These are phyloP conservation scores for Tylopilus plumbeoviolaceoides DNA, from an alignment of 768 basidiomycete species.

Conservation along the genomic window DNA sequence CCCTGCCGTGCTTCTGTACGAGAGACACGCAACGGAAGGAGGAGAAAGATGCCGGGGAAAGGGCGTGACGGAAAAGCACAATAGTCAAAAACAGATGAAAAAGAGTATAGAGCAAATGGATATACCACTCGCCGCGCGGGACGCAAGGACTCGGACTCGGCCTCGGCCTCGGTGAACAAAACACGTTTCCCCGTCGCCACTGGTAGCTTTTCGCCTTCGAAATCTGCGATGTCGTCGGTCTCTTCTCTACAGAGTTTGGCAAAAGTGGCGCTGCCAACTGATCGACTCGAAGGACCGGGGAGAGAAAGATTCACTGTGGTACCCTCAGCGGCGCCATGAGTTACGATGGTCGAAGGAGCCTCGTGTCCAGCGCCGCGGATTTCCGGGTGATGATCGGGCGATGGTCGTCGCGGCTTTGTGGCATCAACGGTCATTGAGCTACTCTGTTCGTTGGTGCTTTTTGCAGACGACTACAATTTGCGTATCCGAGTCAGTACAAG, in stretches of 20 bases:
- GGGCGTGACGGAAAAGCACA: neutral
- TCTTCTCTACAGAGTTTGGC: too few relatives aligned
- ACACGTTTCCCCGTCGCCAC: conserved; percentile 24
- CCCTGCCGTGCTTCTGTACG: conserved; percentile 25
- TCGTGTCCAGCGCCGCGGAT: conserved; percentile 17
- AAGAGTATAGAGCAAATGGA: neutral
- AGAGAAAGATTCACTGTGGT: too few relatives aligned
- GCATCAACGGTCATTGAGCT: conserved; percentile 10
- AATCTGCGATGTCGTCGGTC: too few relatives aligned
- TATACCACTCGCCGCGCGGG: conserved; percentile 28
- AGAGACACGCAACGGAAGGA: neutral
- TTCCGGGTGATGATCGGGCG: conserved; percentile 15
- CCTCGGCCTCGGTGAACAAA: conserved; percentile 19
- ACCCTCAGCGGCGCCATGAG: conserved; percentile 5
- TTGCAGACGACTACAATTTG: conserved; percentile 13
- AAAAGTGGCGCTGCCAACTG: too few relatives aligned
- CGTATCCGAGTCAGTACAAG: conserved; percentile 13
- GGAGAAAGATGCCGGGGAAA: neutral
- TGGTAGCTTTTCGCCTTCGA: too few relatives aligned
- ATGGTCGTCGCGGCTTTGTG: conserved; percentile 7
- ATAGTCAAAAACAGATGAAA: neutral
- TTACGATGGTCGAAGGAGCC: conserved; percentile 7
- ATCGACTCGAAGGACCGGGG: conserved; percentile 23
- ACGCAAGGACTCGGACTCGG: conserved; percentile 15
- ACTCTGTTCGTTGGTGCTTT: conserved; percentile 11